Base-by-base conservation (phyloP, 2,329 filamentous ascomycete species). In the Ceratocystis harringtonii region DNA sequence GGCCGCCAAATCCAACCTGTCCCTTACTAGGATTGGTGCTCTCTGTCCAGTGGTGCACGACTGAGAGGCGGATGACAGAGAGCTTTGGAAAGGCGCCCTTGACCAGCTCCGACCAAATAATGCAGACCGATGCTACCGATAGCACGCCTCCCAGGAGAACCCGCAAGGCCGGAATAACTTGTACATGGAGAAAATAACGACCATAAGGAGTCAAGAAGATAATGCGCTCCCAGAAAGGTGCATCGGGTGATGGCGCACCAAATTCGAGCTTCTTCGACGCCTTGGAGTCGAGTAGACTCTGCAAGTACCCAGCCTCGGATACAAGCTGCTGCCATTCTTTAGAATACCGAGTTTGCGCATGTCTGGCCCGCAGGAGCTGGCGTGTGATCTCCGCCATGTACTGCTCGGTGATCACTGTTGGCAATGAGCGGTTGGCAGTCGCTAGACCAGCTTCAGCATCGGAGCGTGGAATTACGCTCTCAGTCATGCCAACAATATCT, bases 31-130 rank as follows among this genome's bases (percentile, higher is more conserved):
- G 15, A 28, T 61, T 17, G 15, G 41, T 44, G 28, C 43, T 45
- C 50, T 85, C 84, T 44, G 83, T 82, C 73, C 86, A 87, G 69
- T 92, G 88, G 70, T 90, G 87, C n/a, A 90, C 81, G 2, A 91
- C 85, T 3, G 81, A 84, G 68, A 84, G 77, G 61, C 79, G 80
- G 70, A 85, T 83, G 68, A 88, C 79, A 1, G 91, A 96, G 12
- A 95, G 79, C 41, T 85, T 83, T 0, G 89, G 88, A 25, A 88
- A 84, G 62, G 90, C 81, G n/a, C 85, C 84, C 73, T 94, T 95
- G 75, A 96, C 84, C 65, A 96, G 77, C 78, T 99, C 94, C 0
- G 92, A 96, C 91, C 92, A 97, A 63, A 97, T 81, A 68, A 99
- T 88, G 70, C 86, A 89, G 62, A 84, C 79, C 0, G 94, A 97